Conservation (phyloP, 345 rosid genomes). For the Sonneratia caseolaris region DNA sequence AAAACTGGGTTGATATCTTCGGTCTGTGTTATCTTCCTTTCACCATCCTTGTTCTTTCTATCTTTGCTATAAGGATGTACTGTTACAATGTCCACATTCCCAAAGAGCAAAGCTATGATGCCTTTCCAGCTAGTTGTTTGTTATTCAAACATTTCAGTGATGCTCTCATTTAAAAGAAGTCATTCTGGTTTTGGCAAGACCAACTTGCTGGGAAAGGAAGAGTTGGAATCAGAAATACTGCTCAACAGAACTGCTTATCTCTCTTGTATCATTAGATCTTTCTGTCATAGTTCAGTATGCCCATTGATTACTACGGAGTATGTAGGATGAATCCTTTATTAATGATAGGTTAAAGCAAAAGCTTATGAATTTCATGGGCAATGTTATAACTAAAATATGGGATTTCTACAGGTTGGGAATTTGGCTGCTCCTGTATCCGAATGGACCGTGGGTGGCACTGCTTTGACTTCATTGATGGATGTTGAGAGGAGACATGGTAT, state of each 20-base stretch:
- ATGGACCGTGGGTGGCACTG: slow-evolving; percentile 96
- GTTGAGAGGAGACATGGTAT: slow-evolving; percentile 49
- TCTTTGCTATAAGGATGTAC: not conserved
- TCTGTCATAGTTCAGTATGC: no score
- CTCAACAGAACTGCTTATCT: no score
- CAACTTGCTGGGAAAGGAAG: no score
- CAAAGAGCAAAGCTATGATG: no score
- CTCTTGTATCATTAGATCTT: no score
- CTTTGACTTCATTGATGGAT: slow-evolving; percentile 55
- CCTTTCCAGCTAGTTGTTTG: no score
- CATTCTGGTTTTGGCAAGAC: no score
- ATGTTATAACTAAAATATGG: slow-evolving; percentile 16
- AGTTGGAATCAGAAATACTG: no score
- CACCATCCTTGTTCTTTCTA: not conserved
- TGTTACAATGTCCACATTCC: no score
- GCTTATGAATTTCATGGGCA: not conserved
- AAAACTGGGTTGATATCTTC: slow-evolving; percentile 45
- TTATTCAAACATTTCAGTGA: no score
- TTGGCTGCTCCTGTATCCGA: slow-evolving; percentile 71
- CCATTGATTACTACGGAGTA: not conserved
- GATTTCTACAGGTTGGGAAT: slow-evolving; percentile 71
- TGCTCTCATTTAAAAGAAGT: no score
- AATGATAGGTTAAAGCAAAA: not conserved
- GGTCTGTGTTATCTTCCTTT: slow-evolving; percentile 14
- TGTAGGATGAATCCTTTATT: not conserved